Evolutionary conservation across 331 rosid genomes (phyloP).

Genomic region (Stylosanthes scabra): DNA sequence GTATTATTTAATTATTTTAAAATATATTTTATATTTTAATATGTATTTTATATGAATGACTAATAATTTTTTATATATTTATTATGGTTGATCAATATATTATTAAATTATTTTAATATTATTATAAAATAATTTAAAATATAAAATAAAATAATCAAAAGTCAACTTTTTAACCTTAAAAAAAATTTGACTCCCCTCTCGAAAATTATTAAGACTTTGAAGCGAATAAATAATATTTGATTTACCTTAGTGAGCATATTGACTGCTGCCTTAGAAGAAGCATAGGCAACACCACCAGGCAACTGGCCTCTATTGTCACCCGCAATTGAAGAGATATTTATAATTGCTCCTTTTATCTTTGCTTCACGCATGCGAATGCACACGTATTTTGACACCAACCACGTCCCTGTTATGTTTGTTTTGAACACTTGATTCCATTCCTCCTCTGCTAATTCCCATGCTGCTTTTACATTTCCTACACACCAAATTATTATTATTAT

Average conservation of each 20-base stretch:
- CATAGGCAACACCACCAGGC: conserved; percentile 72
- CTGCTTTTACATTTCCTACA: conserved; percentile 62
- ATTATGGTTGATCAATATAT: too few relatives aligned
- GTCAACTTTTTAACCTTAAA: too few relatives aligned
- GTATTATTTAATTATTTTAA: too few relatives aligned
- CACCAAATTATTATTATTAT: too few relatives aligned
- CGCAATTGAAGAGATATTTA: conserved; percentile 76
- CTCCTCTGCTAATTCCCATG: conserved; percentile 69
- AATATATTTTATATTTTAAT: too few relatives aligned
- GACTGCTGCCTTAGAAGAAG: conserved; percentile 62
- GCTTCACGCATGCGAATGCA: conserved; percentile 64
- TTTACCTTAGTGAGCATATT: conserved; percentile 67
- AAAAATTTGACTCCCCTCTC: too few relatives aligned
- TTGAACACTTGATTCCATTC: conserved; percentile 67
- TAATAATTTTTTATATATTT: too few relatives aligned
- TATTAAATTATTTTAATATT: too few relatives aligned
- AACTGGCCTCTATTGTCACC: conserved; percentile 62
- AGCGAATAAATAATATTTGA: not conserved
- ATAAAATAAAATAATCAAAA: not conserved
- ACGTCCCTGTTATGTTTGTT: conserved; percentile 76
- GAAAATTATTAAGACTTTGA: not conserved
- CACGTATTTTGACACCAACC: conserved; percentile 83
- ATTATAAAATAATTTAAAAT: not conserved
- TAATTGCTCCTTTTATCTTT: conserved; percentile 61
- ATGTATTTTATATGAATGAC: too few relatives aligned